These are phyloP conservation scores for Termitomyces sp. DNA, from an alignment of 768 basidiomycete species.

Conservation along the genomic window DNA sequence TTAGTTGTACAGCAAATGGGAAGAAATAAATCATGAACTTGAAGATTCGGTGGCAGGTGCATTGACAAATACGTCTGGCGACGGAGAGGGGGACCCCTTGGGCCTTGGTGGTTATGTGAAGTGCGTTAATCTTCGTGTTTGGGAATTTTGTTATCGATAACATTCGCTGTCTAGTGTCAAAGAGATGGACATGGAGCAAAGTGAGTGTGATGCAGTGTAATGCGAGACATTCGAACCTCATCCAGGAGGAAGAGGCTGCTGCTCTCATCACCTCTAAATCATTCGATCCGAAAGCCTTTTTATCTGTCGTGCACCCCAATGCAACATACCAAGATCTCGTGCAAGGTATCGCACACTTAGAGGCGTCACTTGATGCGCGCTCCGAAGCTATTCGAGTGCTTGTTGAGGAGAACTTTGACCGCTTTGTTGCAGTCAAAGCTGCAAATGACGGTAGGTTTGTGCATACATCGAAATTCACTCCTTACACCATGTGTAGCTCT, in stretches of 20 bases:
- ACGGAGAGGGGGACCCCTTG: slow-evolving; percentile 71
- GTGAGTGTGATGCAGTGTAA: slow-evolving; percentile 36
- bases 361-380: slow-evolving; percentile 80
- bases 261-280: slow-evolving; percentile 88
- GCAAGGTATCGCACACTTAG: slow-evolving; percentile 69
- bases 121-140: slow-evolving; percentile 33
- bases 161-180: slow-evolving; percentile 39
- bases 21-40: slow-evolving; percentile 82
- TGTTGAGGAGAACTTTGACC: slow-evolving; percentile 97
- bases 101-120: slow-evolving; percentile 67
- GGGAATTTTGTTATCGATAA: neutral
- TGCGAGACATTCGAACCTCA: neutral
- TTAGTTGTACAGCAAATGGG: slow-evolving; percentile 65
- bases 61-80: slow-evolving; percentile 53
- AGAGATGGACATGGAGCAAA: slow-evolving; percentile 75
- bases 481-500: slow-evolving; percentile 50
- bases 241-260: slow-evolving; percentile 54
- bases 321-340: slow-evolving; percentile 92
- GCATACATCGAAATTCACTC: neutral
- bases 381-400: slow-evolving; percentile 93
- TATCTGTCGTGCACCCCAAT: slow-evolving; percentile 89
- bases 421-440: slow-evolving; percentile 96
- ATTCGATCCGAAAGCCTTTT: slow-evolving; percentile 93
- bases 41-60: slow-evolving; percentile 73
- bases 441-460: slow-evolving; percentile 79